Evolutionary conservation across 2,329 filamentous ascomycete genomes (phyloP), one percentile per base, ranked within the genome.

Genomic region (Trichoderma lentiforme): DNA sequence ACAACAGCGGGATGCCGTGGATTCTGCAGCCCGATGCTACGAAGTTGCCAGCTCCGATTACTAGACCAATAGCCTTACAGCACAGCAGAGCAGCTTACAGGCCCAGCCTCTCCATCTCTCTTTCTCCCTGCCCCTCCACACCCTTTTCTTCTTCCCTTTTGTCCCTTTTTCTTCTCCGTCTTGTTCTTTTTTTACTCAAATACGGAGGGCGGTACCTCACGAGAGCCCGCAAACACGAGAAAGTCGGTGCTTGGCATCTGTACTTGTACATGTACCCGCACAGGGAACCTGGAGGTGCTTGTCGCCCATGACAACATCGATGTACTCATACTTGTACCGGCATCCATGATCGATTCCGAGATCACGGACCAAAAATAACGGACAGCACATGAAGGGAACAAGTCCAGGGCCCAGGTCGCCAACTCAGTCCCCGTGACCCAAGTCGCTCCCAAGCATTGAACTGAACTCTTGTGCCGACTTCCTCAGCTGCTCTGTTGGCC

Each of bases 191-290:
- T 28, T 36, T 53, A 36, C 43, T 53, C 26, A 18, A 39, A 39
- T 56, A 11, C 34, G 34, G 14, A 11, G 14, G 30, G 12, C n/a
- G 43, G 43, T 12, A n/a, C 15, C 2, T 51, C 28, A 53, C 62
- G 62, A 65, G 28, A 60, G 66, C 66, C 56, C 56, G 53, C 66
- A 70, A 69, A 58, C 63, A 68, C 65, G 53, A 68, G 65, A 15
- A 21, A 21, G 53, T 39, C 43, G 53, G 14, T 36, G 36, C 34
- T 68, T 39, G 65, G 53, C 65, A n/a, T 1, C 24, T 28, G n/a
- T 34, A 56, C 47, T 56, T 21, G 18, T 36, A 51, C 61, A 47
- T 47, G 60, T 63, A 65, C 39, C 39, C 39, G 61, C 43, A n/a
- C 26, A 51, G 30, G 28, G 28, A 51, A 14, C 61, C 26, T 15